Conservation (phyloP, 2,329 filamentous ascomycete genomes). For the Furcasterigmium sp. region DNA sequence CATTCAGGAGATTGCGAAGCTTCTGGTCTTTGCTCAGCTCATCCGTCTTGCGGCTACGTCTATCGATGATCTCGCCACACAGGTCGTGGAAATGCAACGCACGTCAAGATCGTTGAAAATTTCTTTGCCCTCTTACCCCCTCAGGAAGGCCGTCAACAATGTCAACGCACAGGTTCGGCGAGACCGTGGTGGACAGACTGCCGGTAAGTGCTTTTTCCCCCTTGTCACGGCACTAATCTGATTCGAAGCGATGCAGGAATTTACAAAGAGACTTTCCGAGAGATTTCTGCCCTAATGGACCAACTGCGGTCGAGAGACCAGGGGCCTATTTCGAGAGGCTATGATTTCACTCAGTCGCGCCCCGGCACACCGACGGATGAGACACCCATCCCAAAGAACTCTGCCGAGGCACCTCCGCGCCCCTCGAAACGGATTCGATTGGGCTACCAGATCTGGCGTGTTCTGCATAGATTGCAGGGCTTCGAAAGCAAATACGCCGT, state of each 20-base stretch:
- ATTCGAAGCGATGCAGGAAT: slow-evolving; percentile 13
- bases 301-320: background rate
- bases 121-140: slow-evolving; percentile 47
- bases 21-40: slow-evolving; percentile 51
- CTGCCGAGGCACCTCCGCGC: slow-evolving; percentile 16
- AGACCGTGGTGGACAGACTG: slow-evolving; percentile 53
- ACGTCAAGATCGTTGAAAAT: slow-evolving; percentile 32
- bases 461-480: slow-evolving; percentile 48
- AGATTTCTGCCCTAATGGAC: slow-evolving; percentile 36
- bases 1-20: slow-evolving; percentile 43
- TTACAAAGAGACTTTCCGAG: slow-evolving; percentile 38
- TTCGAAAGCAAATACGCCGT: slow-evolving; percentile 54
- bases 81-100: slow-evolving; percentile 42
- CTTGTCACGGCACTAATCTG: background rate
- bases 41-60: slow-evolving; percentile 45
- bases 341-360: background rate
- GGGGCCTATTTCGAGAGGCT: background rate
- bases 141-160: slow-evolving; percentile 46
- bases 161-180: slow-evolving; percentile 53
- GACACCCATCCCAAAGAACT: background rate
- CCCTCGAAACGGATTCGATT: slow-evolving; percentile 29
- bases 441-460: slow-evolving; percentile 42
- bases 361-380: background rate
- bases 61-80: slow-evolving; percentile 39
- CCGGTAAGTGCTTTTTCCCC: slow-evolving; percentile 27